These are phyloP conservation scores for Rhizopus delemar DNA, from an alignment of 371 early-diverging fungal species.

Conservation along the genomic window DNA sequence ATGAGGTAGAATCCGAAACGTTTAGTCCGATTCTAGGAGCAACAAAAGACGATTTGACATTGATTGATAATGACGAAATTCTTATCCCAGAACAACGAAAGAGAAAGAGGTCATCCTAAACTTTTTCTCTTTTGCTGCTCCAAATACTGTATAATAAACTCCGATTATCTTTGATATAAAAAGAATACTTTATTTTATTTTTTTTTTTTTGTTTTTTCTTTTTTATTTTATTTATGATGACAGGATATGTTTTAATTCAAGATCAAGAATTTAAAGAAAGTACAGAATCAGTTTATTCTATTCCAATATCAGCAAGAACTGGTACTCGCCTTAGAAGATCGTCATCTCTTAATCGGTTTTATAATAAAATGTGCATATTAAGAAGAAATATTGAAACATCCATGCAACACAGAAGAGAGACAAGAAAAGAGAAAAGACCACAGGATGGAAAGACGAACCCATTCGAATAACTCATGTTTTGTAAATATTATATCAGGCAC, in stretches of 20 bases:
- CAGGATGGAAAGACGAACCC: constrained; percentile 49
- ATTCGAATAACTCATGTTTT: constrained; percentile 24
- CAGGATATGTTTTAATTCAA: constrained; percentile 17
- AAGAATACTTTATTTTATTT: background rate
- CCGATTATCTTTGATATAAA: background rate
- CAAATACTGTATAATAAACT: background rate
- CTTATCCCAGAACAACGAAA: constrained; percentile 4
- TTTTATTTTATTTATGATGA: constrained; percentile 8
- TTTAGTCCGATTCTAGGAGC: constrained; percentile 22
- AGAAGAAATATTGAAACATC: constrained; percentile 16
- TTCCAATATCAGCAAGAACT: background rate
- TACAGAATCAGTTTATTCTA: background rate
- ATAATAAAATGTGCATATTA: constrained; percentile 16
- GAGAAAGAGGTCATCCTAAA: constrained; percentile 7
- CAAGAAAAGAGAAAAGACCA: constrained; percentile 32
- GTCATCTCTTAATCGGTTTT: constrained; percentile 11
- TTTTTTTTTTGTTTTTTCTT: constrained; percentile 6
- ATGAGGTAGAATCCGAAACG: constrained; percentile 15
- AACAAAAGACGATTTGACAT: constrained; percentile 4
- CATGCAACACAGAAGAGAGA: constrained; percentile 15
- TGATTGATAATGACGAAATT: background rate
- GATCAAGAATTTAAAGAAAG: constrained; percentile 6
- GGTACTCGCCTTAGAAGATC: constrained; percentile 4
- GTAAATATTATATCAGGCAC: background rate
- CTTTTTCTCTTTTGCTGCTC: background rate